These are phyloP conservation scores for Rhynchosporium secalis DNA, from an alignment of 2,329 filamentous ascomycete genomes.

Conservation along the genomic window DNA sequence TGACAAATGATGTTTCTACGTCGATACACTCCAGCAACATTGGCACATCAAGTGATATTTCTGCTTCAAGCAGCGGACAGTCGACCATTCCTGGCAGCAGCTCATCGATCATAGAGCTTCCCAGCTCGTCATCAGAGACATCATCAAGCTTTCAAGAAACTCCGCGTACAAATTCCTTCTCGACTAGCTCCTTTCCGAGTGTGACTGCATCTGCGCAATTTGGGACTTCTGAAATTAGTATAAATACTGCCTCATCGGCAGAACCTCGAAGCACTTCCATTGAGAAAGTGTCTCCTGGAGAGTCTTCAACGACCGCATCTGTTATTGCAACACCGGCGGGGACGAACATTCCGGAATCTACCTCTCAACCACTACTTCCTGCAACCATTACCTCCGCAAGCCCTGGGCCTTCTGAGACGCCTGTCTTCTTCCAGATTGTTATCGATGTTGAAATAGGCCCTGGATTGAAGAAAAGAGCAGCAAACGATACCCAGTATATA, in stretches of 20 bases:
- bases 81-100: background rate
- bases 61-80: background rate
- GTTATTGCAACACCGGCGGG: background rate
- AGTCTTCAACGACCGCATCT: background rate
- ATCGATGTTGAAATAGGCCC: background rate
- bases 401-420: background rate
- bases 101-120: background rate
- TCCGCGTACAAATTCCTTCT: background rate
- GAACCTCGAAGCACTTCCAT: background rate
- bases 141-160: background rate
- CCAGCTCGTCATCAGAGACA: background rate
- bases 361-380: background rate
- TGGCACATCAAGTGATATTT: background rate
- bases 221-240: background rate
- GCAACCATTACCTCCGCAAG: background rate
- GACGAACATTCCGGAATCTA: background rate
- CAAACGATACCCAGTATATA: background rate
- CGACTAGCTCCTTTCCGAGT: background rate
- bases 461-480: background rate
- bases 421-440: background rate
- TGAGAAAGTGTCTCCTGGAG: background rate
- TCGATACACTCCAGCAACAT: background rate
- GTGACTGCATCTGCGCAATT: background rate
- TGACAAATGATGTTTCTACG: too few relatives aligned
- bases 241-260: background rate